A percentile compares a stretch with the other conserved stretches of the same genome.
Evolutionary conservation across 495 filamentous ascomycete genomes (phyloP).

Genomic region (Daldinia loculata): DNA sequence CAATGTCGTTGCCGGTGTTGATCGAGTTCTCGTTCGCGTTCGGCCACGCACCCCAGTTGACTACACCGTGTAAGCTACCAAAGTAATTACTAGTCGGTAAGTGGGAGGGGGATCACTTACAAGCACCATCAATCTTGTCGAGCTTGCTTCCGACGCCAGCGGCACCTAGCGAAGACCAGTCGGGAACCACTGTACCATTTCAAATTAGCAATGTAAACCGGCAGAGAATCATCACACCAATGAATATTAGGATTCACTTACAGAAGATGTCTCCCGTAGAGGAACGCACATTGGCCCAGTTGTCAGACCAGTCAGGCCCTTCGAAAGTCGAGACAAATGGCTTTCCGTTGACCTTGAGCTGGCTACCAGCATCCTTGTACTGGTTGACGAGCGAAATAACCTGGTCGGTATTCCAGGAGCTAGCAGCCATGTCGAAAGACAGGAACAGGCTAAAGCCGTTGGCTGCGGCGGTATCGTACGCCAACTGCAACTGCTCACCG

Average conservation of each 20-base stretch:
- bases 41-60: conserved; percentile 81
- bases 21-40: conserved; percentile 63
- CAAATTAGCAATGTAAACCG: conserved; percentile 4
- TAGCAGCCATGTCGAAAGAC: conserved; percentile 72
- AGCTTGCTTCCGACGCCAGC: conserved; percentile 54
- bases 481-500: conserved; percentile 58
- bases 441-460: conserved; percentile 70
- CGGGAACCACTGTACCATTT: conserved; percentile 59
- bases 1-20: conserved; percentile 60
- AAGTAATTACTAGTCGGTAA: background rate
- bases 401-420: conserved; percentile 61
- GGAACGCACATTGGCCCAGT: conserved; percentile 67
- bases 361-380: conserved; percentile 60
- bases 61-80: conserved; percentile 36
- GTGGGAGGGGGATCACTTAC: conserved; percentile 39
- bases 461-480: conserved; percentile 63
- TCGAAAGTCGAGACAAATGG: conserved; percentile 80
- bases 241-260: conserved; percentile 11
- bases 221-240: background rate
- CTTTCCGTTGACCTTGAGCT: conserved; percentile 64
- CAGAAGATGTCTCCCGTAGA: conserved; percentile 60
- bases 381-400: conserved; percentile 67
- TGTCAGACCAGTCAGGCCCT: conserved; percentile 62
- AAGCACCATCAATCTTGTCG: conserved; percentile 67
- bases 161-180: conserved; percentile 69